Base-by-base conservation (phyloP, 495 filamentous ascomycete genomes). In the Penicillium coprophilum region DNA sequence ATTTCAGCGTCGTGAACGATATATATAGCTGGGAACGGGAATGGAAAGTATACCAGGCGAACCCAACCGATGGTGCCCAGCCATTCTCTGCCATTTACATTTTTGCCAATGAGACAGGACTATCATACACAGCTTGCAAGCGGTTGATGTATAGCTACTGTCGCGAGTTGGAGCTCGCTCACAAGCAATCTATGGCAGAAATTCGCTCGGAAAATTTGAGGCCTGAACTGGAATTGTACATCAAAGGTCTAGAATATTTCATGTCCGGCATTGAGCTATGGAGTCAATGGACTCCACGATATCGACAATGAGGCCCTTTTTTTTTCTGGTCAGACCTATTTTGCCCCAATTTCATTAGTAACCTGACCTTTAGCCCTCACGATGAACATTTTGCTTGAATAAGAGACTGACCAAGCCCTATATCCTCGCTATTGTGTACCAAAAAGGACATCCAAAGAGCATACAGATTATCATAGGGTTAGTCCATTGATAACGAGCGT, bases 21-120 rank as follows among this genome's bases (percentile, higher is more conserved):
- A 58, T 66, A 5, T 66, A 61, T 44, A 66, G 64, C 53, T 66
- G 64, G 64, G 58, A 66, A 20, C 50, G 47, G 9, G 61, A 64
- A 49, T 66, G 61, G 57, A 61, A 55, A 38, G 49, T 55, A 13
- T 57, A 59, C 34, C 55, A 59, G 27, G 41, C 32, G 10, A 50
- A 51, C 20, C 45, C 34, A 17, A 57, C 61, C 15, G 64, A 66
- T 48, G 64, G 64, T 34, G 32, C 64, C 4, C 58, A 32, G 4
- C 57, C 61, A 21, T 61, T 66, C 39, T 66, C 64, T 20, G 51
- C 61, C n/a, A 50, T 66, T 9, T 54, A 61, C 39, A 55, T 61
- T 8, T 20, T 61, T 20, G 48, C 64, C n/a, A 56, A 61, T n/a
- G 64, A 66, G 39, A 66, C 58, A 13, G 55, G 55, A 0, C 38